Conservation (phyloP, 371 early-diverging fungal species). For the Circinella umbellata region DNA sequence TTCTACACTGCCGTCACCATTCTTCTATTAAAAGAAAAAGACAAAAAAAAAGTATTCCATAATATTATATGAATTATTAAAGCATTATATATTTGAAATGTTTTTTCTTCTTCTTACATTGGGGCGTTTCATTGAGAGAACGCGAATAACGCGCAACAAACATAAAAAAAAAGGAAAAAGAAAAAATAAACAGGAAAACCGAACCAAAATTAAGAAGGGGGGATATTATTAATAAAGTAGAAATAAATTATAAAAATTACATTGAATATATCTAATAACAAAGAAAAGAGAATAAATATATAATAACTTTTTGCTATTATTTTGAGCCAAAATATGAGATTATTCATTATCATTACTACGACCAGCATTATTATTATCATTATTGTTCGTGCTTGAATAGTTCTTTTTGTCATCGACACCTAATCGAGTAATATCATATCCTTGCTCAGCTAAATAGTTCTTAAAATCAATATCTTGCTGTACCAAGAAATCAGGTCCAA, state of each 20-base stretch:
- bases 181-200: too few relatives aligned
- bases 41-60: too few relatives aligned
- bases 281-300: too few relatives aligned
- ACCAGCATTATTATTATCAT: conserved; percentile 1
- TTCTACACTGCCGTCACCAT: neutral
- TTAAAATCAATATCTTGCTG: conserved; percentile 60
- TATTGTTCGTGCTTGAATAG: conserved; percentile 11
- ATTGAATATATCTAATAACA: too few relatives aligned
- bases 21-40: neutral
- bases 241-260: too few relatives aligned
- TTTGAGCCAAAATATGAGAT: too few relatives aligned
- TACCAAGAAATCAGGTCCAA: conserved; percentile 47
- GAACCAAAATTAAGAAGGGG: too few relatives aligned
- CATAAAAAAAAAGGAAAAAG: too few relatives aligned
- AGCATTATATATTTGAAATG: neutral
- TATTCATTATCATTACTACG: neutral
- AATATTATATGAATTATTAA: too few relatives aligned
- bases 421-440: conserved; percentile 53
- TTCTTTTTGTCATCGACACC: conserved; percentile 24
- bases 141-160: neutral
- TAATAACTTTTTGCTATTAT: too few relatives aligned
- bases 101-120: neutral
- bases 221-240: too few relatives aligned
- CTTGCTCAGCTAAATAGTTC: conserved; percentile 52
- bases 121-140: neutral